These are phyloP conservation scores for Eucalyptus albens DNA, from an alignment of 345 rosid species.

Conservation along the genomic window DNA sequence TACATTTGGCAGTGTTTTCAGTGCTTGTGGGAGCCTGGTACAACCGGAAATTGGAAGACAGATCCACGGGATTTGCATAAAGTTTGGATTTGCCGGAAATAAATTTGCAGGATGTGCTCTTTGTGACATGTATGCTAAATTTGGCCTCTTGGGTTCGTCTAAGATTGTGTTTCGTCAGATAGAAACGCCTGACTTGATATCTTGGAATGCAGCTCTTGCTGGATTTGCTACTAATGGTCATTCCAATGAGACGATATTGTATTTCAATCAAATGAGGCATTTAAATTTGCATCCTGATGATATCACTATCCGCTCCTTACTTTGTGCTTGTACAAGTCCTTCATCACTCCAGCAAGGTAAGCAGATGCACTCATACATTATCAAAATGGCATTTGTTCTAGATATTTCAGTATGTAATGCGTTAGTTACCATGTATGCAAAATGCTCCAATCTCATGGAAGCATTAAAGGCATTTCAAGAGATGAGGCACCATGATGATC, in stretches of 20 bases:
- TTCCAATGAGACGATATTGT: constrained; percentile 17
- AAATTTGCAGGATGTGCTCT: constrained; percentile 33
- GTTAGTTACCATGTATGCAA: constrained; percentile 47
- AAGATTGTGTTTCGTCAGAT: constrained; percentile 24
- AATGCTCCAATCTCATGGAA: constrained; percentile 20
- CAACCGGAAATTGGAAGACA: constrained; percentile 39
- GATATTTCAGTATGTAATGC: constrained; percentile 36
- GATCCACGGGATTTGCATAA: constrained; percentile 38
- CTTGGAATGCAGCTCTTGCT: constrained; percentile 54
- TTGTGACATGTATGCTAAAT: constrained; percentile 53
- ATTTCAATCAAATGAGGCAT: constrained; percentile 23
- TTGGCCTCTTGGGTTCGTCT: constrained; percentile 27
- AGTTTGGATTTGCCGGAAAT: constrained; percentile 24
- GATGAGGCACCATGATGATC: constrained; percentile 28
- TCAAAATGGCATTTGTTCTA: constrained; percentile 25
- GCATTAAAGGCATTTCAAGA: constrained; percentile 43
- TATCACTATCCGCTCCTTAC: constrained; percentile 31
- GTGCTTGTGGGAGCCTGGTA: constrained; percentile 39
- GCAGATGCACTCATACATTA: constrained; percentile 37
- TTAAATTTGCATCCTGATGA: constrained; percentile 20
- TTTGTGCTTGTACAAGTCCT: constrained; percentile 24
- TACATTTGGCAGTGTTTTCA: constrained; percentile 42
- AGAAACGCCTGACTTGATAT: constrained; percentile 39
- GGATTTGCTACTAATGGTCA: constrained; percentile 31
- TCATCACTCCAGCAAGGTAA: constrained; percentile 21